A percentile compares a stretch with the other conserved stretches of the same genome.
These are phyloP conservation scores for Sclerotinia borealis DNA, from an alignment of 2,329 filamentous ascomycete species.

Conservation along the genomic window DNA sequence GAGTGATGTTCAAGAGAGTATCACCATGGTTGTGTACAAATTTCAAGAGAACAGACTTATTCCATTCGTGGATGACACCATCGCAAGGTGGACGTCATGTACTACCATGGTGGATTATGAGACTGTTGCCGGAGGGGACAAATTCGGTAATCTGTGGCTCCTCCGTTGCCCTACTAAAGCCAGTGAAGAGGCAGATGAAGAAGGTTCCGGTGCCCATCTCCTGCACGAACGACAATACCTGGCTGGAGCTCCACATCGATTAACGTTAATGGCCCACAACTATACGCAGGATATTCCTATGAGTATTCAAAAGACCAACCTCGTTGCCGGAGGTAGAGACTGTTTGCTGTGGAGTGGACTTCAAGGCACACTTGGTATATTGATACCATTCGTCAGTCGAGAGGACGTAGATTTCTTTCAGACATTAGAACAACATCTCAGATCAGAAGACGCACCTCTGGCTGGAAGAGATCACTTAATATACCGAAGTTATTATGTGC, in stretches of 20 bases:
- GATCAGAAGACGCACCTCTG: conserved; percentile 78
- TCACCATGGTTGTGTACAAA: conserved; percentile 93
- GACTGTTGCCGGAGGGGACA: conserved; percentile 88
- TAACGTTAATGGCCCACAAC: conserved; percentile 81
- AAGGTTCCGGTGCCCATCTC: conserved; percentile 85
- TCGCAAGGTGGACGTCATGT: conserved; percentile 85
- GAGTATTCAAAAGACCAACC: conserved; percentile 78
- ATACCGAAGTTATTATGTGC: conserved; percentile 92
- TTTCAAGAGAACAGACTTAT: conserved; percentile 85
- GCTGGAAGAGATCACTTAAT: conserved; percentile 92
- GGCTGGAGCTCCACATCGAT: conserved; percentile 77
- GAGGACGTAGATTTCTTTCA: conserved; percentile 99
- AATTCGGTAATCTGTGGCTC: conserved; percentile 95
- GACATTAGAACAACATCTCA: conserved; percentile 80
- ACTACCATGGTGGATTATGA: conserved; percentile 97
- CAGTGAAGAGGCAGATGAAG: conserved; percentile 86
- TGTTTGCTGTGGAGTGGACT: conserved; percentile 90
- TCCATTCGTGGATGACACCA: conserved; percentile 84
- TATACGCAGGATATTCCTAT: conserved; percentile 91
- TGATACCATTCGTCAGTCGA: conserved; percentile 85
- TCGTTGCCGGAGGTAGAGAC: conserved; percentile 88
- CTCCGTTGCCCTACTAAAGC: conserved; percentile 80
- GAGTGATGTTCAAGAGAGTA: conserved; percentile 85
- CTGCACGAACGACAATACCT: conserved; percentile 85
- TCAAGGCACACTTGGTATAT: conserved; percentile 87